Conservation (phyloP, 2,329 filamentous ascomycete species). For the Aspergillus intermedius region DNA sequence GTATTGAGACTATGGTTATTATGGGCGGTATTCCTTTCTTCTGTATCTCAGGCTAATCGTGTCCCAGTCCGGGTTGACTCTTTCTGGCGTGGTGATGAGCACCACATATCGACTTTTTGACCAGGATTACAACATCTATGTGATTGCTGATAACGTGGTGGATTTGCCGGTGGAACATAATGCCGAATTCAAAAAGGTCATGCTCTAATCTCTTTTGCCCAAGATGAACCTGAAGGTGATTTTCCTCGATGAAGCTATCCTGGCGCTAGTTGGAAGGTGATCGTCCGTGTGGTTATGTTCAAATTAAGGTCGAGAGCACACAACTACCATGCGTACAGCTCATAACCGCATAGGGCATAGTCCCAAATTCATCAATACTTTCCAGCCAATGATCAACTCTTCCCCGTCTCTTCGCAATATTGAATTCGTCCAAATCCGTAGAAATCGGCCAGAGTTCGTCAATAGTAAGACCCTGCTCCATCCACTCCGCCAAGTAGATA, state of each 20-base stretch:
- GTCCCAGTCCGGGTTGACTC: slow-evolving; percentile 33
- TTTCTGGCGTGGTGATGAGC: slow-evolving; percentile 39
- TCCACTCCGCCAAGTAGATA: slow-evolving; percentile 37
- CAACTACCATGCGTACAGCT: slow-evolving; percentile 38
- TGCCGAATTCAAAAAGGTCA: slow-evolving; percentile 10
- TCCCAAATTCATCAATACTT: slow-evolving; percentile 47
- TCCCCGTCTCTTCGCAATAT: slow-evolving; percentile 22
- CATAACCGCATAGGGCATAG: slow-evolving; percentile 46
- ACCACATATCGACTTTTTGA: slow-evolving; percentile 41
- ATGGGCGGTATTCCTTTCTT: slow-evolving; percentile 11
- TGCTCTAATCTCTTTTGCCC: slow-evolving; percentile 19
- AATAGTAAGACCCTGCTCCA: slow-evolving; percentile 35
- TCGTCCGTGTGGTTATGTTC: neutral
- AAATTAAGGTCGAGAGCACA: neutral
- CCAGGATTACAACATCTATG: slow-evolving; percentile 39
- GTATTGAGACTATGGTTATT: slow-evolving; percentile 39
- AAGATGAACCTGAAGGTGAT: slow-evolving; percentile 22
- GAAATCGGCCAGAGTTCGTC: slow-evolving; percentile 48
- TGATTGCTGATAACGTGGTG: slow-evolving; percentile 32
- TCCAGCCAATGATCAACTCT: slow-evolving; percentile 48
- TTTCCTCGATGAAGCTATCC: slow-evolving; percentile 12
- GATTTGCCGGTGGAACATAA: slow-evolving; percentile 21
- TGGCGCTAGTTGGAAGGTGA: slow-evolving; percentile 2
- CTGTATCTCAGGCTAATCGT: neutral
- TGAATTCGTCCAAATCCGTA: slow-evolving; percentile 21